Conservation (phyloP, 2,329 filamentous ascomycete species). For the Xylariomycetidae sp. region DNA sequence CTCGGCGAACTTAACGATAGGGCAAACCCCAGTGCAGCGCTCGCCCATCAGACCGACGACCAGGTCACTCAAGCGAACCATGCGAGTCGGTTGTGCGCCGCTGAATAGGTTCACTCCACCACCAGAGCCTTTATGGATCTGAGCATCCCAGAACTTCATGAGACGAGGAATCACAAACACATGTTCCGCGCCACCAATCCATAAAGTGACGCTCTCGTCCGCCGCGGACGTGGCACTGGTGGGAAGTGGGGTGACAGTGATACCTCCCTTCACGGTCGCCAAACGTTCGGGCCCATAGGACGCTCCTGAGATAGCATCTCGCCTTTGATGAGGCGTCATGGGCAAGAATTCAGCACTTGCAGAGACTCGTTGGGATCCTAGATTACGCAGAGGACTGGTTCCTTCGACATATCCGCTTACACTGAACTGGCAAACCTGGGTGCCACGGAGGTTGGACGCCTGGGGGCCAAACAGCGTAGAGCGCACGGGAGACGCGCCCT, state of each 20-base stretch:
- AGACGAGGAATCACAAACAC: constrained; percentile 51
- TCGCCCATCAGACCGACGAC: constrained; percentile 50
- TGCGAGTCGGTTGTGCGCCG: constrained; percentile 47
- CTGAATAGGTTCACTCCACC: constrained; percentile 50
- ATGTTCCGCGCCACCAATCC: constrained; percentile 51
- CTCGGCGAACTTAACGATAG: constrained; percentile 33
- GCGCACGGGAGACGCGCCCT: constrained; percentile 46
- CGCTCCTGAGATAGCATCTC: constrained; percentile 43
- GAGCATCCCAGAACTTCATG: constrained; percentile 54
- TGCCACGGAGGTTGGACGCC: constrained; percentile 47
- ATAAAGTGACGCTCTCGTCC: constrained; percentile 51
- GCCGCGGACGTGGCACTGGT: constrained; percentile 35
- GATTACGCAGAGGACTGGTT: constrained; percentile 47
- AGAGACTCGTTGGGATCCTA: constrained; percentile 30
- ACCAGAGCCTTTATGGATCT: constrained; percentile 45
- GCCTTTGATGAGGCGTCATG: constrained; percentile 57
- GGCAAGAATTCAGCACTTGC: constrained; percentile 48
- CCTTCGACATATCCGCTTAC: constrained; percentile 56
- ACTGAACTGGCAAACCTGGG: constrained; percentile 52
- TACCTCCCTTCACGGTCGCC: constrained; percentile 44
- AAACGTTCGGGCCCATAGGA: constrained; percentile 45
- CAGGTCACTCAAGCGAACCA: constrained; percentile 50
- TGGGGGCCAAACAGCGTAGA: constrained; percentile 43
- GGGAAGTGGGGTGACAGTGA: constrained; percentile 43
- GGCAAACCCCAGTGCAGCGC: constrained; percentile 45